Base-by-base conservation (phyloP, 345 rosid genomes). In the Excoecaria agallocha region DNA sequence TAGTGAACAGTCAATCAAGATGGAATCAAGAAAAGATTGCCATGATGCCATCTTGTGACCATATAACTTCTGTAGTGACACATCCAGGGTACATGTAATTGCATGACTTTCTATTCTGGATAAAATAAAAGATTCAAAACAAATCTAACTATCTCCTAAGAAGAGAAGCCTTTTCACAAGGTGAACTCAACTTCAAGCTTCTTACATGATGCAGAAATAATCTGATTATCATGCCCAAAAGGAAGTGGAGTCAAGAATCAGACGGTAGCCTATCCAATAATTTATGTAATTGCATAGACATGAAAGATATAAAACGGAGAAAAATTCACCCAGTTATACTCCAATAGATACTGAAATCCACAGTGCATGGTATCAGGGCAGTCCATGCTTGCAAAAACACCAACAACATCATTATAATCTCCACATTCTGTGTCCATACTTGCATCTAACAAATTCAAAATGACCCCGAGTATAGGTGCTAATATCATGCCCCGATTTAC, bases 381-480 rank as follows among this genome's bases (percentile, higher is more conserved):
- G 73, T 93, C 94, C 92, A 90, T 87, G 83, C 91, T 89, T 39
- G 97, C 92, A 70, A 95, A 93, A 12, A 87, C 87, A 59, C 83
- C 85, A 74, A 91, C 84, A 8, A 95, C 86, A 78, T 93, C 92
- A 71, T 89, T 89, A 63, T 82, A 85, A 39, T 62, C 82, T 80
- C 78, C 74, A 59, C 35, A 71, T 78, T 78, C 83, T 19, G 78
- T 74, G 56, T 73, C 87, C 45, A 68, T 66, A 45, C 86, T 85
- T 56, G 89, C 93, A 79, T 90, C 97, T 85, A 93, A 79, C 79
- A 95, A 84, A 87, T 95, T 95, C 82, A 93, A 84, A 77, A 93
- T 89, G 77, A 95, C 93, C 64, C 98, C 98, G 12, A 89, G 94
- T 38, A 95, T 81, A 59, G 97, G 99, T 48, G 93, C 94, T 81